Percentiles rank a stretch among this genome's conserved stretches.
Evolutionary conservation across 2,329 filamentous ascomycete genomes (phyloP).

Genomic region (Diatrype stigma): DNA sequence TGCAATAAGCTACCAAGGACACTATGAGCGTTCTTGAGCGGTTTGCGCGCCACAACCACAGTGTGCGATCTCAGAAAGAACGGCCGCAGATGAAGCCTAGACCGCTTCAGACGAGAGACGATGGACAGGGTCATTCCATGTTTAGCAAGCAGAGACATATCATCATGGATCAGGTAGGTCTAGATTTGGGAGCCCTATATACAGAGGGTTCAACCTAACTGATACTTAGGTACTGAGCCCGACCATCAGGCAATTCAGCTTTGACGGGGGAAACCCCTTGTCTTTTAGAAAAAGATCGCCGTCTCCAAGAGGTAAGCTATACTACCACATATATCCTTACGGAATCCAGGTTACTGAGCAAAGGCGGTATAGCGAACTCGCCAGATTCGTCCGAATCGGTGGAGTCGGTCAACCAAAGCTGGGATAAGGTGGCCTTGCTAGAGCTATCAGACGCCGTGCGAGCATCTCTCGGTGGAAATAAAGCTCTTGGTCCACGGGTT

Average conservation of each 20-base stretch:
- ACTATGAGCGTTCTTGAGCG: slow-evolving; percentile 24
- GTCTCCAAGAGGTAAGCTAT: slow-evolving; percentile 18
- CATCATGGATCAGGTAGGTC: slow-evolving; percentile 26
- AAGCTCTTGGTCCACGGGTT: slow-evolving; percentile 27
- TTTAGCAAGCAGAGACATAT: slow-evolving; percentile 21
- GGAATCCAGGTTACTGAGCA: background rate
- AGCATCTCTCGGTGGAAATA: slow-evolving; percentile 27
- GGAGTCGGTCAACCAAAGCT: slow-evolving; percentile 14
- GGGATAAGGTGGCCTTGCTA: slow-evolving; percentile 24
- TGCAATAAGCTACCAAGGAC: background rate
- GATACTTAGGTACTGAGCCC: slow-evolving; percentile 24
- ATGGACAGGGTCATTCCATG: slow-evolving; percentile 15
- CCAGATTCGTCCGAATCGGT: slow-evolving; percentile 11
- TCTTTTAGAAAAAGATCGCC: slow-evolving; percentile 17
- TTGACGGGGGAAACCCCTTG: slow-evolving; percentile 19
- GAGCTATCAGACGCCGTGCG: slow-evolving; percentile 41
- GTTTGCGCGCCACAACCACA: slow-evolving; percentile 20
- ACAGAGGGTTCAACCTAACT: background rate
- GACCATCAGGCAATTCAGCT: slow-evolving; percentile 23
- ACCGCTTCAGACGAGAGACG: slow-evolving; percentile 15
- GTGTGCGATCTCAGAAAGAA: slow-evolving; percentile 13
- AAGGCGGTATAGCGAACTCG: slow-evolving; percentile 7
- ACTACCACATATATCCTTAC: background rate
- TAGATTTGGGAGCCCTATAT: background rate
- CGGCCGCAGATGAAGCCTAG: slow-evolving; percentile 17